Percentiles rank a stretch among this genome's conserved stretches.
Conservation (phyloP, 108 stramenopile species). For the Skeletonema marinoi region DNA sequence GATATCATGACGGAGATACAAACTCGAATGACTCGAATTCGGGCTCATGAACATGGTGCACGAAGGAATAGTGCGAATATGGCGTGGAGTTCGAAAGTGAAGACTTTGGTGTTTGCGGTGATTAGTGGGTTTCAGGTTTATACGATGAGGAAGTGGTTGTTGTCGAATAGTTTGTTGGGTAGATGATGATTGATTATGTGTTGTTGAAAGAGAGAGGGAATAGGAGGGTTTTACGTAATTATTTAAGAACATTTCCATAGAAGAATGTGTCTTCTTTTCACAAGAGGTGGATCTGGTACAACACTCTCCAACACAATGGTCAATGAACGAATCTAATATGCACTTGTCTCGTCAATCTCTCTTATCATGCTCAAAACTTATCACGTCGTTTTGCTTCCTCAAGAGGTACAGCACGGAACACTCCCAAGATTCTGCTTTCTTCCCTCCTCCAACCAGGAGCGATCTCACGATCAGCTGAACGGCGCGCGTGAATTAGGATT, state of each 20-base stretch:
- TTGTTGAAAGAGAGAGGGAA: not conserved
- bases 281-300: no score
- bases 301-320: no score
- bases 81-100: constrained; percentile 43
- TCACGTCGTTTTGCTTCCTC: constrained; percentile 46
- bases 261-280: not conserved
- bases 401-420: constrained; percentile 63
- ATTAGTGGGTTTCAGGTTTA: constrained; percentile 47
- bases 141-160: constrained; percentile 44
- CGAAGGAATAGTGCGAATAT: constrained; percentile 26
- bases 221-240: no score
- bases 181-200: constrained; percentile 1
- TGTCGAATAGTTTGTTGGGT: constrained; percentile 27
- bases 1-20: constrained; percentile 20
- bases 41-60: constrained; percentile 18
- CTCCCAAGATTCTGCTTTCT: constrained; percentile 61
- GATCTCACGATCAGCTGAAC: no score
- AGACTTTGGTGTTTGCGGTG: constrained; percentile 30
- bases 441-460: constrained; percentile 82
- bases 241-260: no score
- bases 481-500: no score
- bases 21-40: constrained; percentile 20
- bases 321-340: no score
- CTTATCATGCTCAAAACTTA: constrained; percentile 23
- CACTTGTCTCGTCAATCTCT: no score